Evolutionary conservation across 352 stramenopile genomes (phyloP), one percentile per base, ranked within the genome.

Genomic region (Globisporangium irregulare): DNA sequence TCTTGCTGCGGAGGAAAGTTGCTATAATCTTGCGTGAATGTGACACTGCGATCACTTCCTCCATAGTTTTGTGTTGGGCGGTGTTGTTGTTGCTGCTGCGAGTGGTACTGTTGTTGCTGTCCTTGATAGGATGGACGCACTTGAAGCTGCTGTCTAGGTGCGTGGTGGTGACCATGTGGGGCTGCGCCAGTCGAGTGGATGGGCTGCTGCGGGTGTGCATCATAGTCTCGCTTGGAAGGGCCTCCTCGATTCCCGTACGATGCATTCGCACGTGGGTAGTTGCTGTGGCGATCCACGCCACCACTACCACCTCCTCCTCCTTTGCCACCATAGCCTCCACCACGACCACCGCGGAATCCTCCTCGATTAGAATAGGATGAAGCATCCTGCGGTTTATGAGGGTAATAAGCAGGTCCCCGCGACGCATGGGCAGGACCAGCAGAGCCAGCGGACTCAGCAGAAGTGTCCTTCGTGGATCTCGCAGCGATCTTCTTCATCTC

Each of bases 401-500:
- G 56, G 32, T 62, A 62, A 27, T 62, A 62, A 10, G 63, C 22
- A 2, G 25, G 6, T n/a, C 56, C 43, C 22, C 54, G 54, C 3
- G 34, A 36, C 24, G 63, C 54, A 62, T 54, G 53, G 0, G 20
- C 54, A 56, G 55, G 29, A 46, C 55, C 50, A 32, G 46, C 27
- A 22, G 56, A 65, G 4, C 56, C 29, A n/a, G 27, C 14, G 6
- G 51, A 20, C 48, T 59, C 34, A 9, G 48, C 14, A 18, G 50
- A 57, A 27, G 43, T 27, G 51, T 64, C 58, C 32, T 62, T 69
- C 22, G 63, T 12, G 22, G 22, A 29, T 46, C 34, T 22, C 38
- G 50, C 64, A 48, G 41, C 38, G 8, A 43, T 46, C 46, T 81
- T 75, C 41, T 32, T 57, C 43, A 76, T 83, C 59, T 91, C 82